Evolutionary conservation across 2,329 filamentous ascomycete genomes (phyloP), one percentile per base, ranked within the genome.

Genomic region (Ceratocystis diversiconidia): DNA sequence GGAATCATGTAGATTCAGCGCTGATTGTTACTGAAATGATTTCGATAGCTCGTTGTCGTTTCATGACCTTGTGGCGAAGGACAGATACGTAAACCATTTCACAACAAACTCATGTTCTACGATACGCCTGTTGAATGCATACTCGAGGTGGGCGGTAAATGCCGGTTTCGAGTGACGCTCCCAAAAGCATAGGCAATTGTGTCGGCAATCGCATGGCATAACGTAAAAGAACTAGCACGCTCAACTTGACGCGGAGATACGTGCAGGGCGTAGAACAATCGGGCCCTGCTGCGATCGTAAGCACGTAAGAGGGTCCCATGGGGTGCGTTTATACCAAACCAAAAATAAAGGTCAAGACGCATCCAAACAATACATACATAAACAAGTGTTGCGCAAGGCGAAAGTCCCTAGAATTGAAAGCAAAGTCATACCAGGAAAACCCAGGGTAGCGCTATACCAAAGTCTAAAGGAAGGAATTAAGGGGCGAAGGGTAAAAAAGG

Each of bases 391-490:
- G 90, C 90, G 85, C 88, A 87, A 86, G 84, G 85, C 87, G 83
- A 88, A 79, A 87, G 85, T 86, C 86, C 87, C 86, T 87, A 88
- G 85, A 89, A 86, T 86, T 85, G 83, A 90, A 87, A 92, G 90
- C 90, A 90, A 86, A 92, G 88, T 85, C 60, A 90, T 85, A 83
- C 81, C 80, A 82, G 77, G 73, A 19, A 50, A 71, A 73, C 71
- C 79, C 83, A 82, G 80, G 80, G 80, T 79, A 78, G 80, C 80
- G 81, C 78, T 76, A 75, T 52, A 64, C 66, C 61, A 64, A 44
- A 52, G 55, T 66, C 59, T 63, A 43, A 57, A 72, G 69, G 69
- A 70, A 72, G 73, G 73, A 28, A 28, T 10, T 28, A 7, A 72
- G 74, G 73, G 77, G 79, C 77, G 7, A 25, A 32, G 6, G 12